phyloP scores from a whole-genome alignment of 108 stramenopile genomes.

The Stephanodiscus triporus region DNA sequence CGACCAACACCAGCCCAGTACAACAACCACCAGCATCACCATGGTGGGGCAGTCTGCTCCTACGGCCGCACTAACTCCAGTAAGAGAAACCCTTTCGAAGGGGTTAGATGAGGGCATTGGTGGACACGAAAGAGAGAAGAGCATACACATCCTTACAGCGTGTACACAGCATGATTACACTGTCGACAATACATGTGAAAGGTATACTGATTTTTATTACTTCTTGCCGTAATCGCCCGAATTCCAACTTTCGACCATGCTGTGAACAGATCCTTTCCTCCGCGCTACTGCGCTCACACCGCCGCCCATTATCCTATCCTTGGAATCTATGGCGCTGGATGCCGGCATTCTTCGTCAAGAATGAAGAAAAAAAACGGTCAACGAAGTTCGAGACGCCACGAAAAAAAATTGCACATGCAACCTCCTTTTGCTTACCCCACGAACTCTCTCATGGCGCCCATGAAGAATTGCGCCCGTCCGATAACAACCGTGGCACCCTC shows the following conservation, averaged over 20 bases:
- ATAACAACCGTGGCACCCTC: conserved; percentile 77
- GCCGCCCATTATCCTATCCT: conserved; percentile 63
- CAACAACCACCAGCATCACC: too few relatives aligned
- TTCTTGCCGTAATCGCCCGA: conserved; percentile 54
- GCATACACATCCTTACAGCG: too few relatives aligned
- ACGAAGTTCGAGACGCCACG: not conserved
- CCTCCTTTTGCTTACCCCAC: conserved; percentile 42
- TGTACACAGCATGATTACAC: too few relatives aligned
- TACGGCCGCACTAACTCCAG: too few relatives aligned
- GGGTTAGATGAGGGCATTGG: too few relatives aligned
- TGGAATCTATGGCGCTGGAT: conserved; percentile 63
- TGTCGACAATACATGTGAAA: too few relatives aligned
- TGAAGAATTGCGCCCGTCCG: conserved; percentile 79
- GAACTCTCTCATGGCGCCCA: conserved; percentile 79
- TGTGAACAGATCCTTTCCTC: conserved; percentile 49
- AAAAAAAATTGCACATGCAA: not conserved
- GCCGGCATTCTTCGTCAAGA: conserved; percentile 65
- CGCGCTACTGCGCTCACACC: conserved; percentile 62
- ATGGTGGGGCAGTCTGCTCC: too few relatives aligned
- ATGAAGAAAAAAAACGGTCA: not conserved
- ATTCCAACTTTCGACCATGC: conserved; percentile 39
- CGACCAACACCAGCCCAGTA: too few relatives aligned
- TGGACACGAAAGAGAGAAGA: too few relatives aligned
- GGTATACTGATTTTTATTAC: too few relatives aligned
- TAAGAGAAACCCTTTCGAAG: too few relatives aligned